phyloP scores from a whole-genome alignment of 495 filamentous ascomycete genomes.

The Trichoderma virens region DNA sequence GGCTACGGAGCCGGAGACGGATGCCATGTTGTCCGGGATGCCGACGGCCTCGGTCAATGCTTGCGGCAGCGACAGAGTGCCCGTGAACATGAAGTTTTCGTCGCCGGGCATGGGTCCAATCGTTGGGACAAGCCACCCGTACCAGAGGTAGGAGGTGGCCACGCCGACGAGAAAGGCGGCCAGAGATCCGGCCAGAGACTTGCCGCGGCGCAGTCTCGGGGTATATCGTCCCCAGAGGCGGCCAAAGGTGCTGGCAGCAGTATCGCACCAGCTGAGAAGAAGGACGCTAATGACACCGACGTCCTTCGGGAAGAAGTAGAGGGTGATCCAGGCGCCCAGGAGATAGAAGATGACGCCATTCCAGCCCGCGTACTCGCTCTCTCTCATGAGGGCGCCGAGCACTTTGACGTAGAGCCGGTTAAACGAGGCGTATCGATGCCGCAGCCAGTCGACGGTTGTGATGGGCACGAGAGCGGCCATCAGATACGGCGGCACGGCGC shows the following conservation, averaged over 20 bases:
- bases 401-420: constrained; percentile 81
- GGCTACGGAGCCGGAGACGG: constrained; percentile 60
- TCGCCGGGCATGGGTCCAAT: constrained; percentile 59
- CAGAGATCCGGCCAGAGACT: constrained; percentile 81
- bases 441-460: constrained; percentile 68
- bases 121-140: constrained; percentile 73
- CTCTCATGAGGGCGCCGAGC: constrained; percentile 88
- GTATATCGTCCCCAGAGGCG: constrained; percentile 83
- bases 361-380: constrained; percentile 84
- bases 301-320: constrained; percentile 88
- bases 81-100: constrained; percentile 75
- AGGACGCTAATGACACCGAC: constrained; percentile 83
- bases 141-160: constrained; percentile 73
- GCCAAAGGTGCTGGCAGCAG: constrained; percentile 89
- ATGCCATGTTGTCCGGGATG: constrained; percentile 35
- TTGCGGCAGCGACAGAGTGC: constrained; percentile 56
- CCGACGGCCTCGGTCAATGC: constrained; percentile 43
- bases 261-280: constrained; percentile 95
- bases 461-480: constrained; percentile 83
- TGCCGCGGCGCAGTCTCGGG: constrained; percentile 71
- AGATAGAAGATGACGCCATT: constrained; percentile 98
- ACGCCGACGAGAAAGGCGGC: constrained; percentile 79
- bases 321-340: constrained; percentile 75
- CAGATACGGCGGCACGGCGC: constrained; percentile 72
- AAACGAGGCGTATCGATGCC: constrained; percentile 69